Evolutionary conservation across 768 basidiomycete genomes (phyloP), one percentile per base, ranked within the genome.

Genomic region (Clitopilus passeckerianus): DNA sequence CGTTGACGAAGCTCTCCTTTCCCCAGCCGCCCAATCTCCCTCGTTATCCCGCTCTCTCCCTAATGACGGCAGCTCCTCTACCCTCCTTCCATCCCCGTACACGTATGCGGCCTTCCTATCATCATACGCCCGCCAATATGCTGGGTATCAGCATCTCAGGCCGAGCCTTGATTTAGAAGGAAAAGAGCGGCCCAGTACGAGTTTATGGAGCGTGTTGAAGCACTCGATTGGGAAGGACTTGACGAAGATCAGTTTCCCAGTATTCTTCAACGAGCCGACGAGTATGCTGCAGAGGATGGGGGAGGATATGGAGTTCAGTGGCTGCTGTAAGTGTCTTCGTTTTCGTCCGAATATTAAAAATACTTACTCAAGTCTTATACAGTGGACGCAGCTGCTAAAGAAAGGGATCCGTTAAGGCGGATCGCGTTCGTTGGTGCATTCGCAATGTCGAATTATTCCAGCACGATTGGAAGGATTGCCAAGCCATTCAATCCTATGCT

Each of bases 401-500:
- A 95, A 68, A 69, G 68, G 23, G 91, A 97, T 66, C 85, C 93
- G 1, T 81, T 90, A 50, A 84, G 86, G 57, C 85, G 95, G 2
- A 85, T 97, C 55, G 95, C 94, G 1, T 98, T 87, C 66, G 93
- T 98, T 15, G 93, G 91, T 18, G 95, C 94, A 1, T 98, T 98
- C 71, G 95, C 95, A 1, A 97, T 97, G 93, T 92, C 91, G 27
- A 98, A 98, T 74, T 98, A 98, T 73, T 93, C 92, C 0, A 93
- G 91, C 22, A 98, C 95, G 1, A 92, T 96, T 64, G 95, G 96
- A 3, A 84, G 95, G 35, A 97, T 98, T 63, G 95, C 95, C 12
- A 97, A 98, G 72, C 95, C 95, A 1, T 97, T 97, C 74, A 97
- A 97, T 71, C 95, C 94, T 6, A 92, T 96, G 86, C 83, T 97